phyloP scores from a whole-genome alignment of 2,329 filamentous ascomycete genomes.

The Apiospora sp. region DNA sequence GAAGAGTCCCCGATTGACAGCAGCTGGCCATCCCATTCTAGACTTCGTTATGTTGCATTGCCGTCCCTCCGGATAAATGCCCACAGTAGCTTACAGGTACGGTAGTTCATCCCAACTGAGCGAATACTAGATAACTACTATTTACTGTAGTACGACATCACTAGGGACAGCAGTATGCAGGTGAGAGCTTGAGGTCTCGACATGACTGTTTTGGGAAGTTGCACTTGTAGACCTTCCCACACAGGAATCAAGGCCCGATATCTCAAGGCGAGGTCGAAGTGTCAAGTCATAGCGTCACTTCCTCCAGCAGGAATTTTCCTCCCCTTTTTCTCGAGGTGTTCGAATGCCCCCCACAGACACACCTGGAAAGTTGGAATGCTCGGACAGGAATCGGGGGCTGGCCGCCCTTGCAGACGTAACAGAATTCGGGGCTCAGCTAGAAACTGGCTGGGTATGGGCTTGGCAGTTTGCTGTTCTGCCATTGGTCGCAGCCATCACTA shows the following conservation, averaged over 20 bases:
- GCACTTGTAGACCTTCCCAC: not conserved
- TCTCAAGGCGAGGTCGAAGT: not conserved
- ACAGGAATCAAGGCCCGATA: not conserved
- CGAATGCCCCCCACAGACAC: too few species aligned
- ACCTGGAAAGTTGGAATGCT: too few species aligned
- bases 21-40: not conserved
- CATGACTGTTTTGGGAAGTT: not conserved
- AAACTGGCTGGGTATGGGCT: not conserved
- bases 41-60: not conserved
- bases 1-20: not conserved
- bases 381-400: too few species aligned
- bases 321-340: too few species aligned
- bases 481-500: not conserved
- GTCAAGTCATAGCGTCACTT: not conserved
- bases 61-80: not conserved
- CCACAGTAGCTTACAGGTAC: not conserved
- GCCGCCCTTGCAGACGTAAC: not conserved
- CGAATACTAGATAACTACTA: not conserved
- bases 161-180: not conserved
- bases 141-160: not conserved
- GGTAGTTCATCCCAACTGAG: not conserved
- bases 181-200: not conserved
- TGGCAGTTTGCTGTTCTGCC: not conserved
- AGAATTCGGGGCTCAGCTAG: not conserved
- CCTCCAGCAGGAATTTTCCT: not conserved